phyloP scores from a whole-genome alignment of 306 rosid species.

The Cyamopsis tetragonoloba region DNA sequence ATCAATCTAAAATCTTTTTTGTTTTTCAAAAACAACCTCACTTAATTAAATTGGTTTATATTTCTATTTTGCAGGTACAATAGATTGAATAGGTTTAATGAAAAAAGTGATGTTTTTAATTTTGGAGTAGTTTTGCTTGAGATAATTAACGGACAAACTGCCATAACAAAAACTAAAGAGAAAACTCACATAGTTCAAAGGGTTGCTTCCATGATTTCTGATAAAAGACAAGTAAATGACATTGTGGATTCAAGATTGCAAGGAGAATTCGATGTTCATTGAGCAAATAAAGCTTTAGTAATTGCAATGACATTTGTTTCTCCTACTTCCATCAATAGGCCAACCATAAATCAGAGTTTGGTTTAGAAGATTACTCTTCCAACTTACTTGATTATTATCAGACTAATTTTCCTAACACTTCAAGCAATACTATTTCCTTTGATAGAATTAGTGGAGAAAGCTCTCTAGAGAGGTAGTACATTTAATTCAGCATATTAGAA shows the following conservation, averaged over 20 bases:
- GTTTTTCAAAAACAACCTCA: no score
- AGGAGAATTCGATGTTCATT: constrained; percentile 21
- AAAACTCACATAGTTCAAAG: constrained; percentile 28
- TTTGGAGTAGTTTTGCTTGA: constrained; percentile 45
- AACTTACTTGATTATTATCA: background rate
- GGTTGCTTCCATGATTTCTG: constrained; percentile 3
- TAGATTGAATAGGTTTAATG: constrained; percentile 20
- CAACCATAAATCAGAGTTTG: constrained; percentile 38
- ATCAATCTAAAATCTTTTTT: no score
- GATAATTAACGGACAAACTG: constrained; percentile 34
- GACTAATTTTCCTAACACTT: background rate
- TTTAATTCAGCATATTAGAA: no score
- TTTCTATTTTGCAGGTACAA: constrained; percentile 40
- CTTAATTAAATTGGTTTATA: no score
- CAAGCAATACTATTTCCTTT: constrained; percentile 11
- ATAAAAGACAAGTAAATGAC: constrained; percentile 16
- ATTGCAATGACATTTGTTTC: constrained; percentile 39
- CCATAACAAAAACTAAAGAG: constrained; percentile 27
- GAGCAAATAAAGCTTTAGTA: constrained; percentile 24
- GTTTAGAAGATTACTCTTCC: background rate
- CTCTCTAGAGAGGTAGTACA: constrained; percentile 30
- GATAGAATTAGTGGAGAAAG: constrained; percentile 31
- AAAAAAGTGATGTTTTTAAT: constrained; percentile 45
- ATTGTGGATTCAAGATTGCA: constrained; percentile 35
- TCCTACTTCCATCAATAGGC: constrained; percentile 24